Conservation (phyloP, 2,329 filamentous ascomycete genomes). For the Annulohypoxylon truncatum region DNA sequence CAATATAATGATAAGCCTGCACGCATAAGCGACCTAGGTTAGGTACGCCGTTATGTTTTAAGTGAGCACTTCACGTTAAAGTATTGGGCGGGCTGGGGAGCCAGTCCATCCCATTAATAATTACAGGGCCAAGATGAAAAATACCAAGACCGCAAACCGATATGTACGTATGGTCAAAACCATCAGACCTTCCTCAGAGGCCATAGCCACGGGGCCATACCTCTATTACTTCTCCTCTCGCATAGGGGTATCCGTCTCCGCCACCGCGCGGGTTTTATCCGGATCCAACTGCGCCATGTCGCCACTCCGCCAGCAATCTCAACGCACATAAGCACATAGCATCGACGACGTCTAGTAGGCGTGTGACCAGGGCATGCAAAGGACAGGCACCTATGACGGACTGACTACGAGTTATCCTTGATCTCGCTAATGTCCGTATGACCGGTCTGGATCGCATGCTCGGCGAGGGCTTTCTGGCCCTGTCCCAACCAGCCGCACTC, state of each 20-base stretch:
- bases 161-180: not conserved
- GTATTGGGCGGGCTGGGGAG: not conserved
- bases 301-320: not conserved
- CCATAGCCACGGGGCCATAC: not conserved
- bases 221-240: not conserved
- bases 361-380: not conserved
- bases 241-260: not conserved
- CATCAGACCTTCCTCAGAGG: not conserved
- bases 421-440: conserved; percentile 70
- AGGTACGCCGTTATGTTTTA: not conserved
- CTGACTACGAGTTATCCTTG: conserved; percentile 33
- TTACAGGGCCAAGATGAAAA: not conserved
- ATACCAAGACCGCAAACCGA: not conserved
- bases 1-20: conserved; percentile 4
- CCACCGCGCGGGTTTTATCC: not conserved
- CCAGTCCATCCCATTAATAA: not conserved
- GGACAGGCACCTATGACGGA: too few relatives aligned
- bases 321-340: not conserved
- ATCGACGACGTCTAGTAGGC: not conserved
- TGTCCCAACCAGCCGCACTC: conserved; percentile 75
- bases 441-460: conserved; percentile 71
- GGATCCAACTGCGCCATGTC: not conserved
- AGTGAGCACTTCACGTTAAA: not conserved
- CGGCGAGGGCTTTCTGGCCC: conserved; percentile 71
- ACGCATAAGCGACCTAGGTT: not conserved